Evolutionary conservation across 345 rosid species (phyloP).

Genomic region (Fremontodendron californicum): DNA sequence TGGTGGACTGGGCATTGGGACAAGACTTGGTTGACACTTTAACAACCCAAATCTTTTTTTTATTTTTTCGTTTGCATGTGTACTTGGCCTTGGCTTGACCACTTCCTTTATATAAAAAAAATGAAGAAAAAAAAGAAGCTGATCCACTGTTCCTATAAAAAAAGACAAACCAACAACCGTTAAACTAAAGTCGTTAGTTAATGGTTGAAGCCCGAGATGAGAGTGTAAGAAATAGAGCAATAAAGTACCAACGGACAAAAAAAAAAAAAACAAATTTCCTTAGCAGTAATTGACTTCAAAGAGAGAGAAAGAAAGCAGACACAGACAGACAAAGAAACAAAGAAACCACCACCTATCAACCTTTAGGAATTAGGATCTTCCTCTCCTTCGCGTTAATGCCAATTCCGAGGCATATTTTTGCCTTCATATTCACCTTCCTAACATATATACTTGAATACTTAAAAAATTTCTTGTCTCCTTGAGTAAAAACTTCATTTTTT

Average conservation of each 20-base stretch:
- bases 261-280: too few relatives aligned
- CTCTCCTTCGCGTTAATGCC: background rate
- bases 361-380: background rate
- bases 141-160: too few relatives aligned
- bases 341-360: constrained; percentile 1
- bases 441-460: too few relatives aligned
- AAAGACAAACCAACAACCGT: background rate
- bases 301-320: background rate
- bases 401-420: background rate
- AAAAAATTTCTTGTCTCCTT: too few relatives aligned
- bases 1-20: too few relatives aligned
- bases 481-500: too few relatives aligned
- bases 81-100: too few relatives aligned
- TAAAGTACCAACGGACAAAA: background rate
- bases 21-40: background rate
- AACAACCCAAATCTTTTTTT: background rate
- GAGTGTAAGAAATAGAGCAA: too few relatives aligned
- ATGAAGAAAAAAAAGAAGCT: too few relatives aligned
- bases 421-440: background rate
- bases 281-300: constrained; percentile 1
- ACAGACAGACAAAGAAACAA: background rate
- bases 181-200: background rate
- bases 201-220: background rate
- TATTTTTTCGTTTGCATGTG: too few relatives aligned
- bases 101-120: too few relatives aligned